Base-by-base conservation (phyloP, 345 rosid species). In the Microthlaspi erraticum region DNA sequence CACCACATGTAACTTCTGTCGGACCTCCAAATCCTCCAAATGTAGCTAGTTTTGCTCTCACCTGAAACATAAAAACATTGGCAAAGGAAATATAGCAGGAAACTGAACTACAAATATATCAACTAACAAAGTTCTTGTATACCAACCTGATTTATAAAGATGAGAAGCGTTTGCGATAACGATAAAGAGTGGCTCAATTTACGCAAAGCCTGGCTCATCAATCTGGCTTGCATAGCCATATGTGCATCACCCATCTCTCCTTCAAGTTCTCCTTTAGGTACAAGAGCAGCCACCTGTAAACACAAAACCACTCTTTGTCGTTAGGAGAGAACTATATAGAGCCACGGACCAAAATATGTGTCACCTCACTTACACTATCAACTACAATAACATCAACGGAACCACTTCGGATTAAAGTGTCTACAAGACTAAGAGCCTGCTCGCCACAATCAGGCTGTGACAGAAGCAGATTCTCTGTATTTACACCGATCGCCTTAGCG, bases 201-300 rank as follows among this genome's bases (percentile, higher is more conserved):
- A 78, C 98, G 96, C 56, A 95, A 93, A 26, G 99, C 98, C 82
- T 92, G 99, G 78, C 97, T 95, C 99, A 92, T 95, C 76, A 95
- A 77, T 74, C 99, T 88, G 48, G 99, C 99, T 86, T 91, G 98
- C 98, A 94, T 81, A 72, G 99, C 96, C 97, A 94, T 91, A 78
- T 95, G 97, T 65, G 97, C 99, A 82, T 95, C 98, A 72, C 99
- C 99, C 98, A 92, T 95, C 88, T 92, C 98, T 0, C 99, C 98
- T 29, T 95, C 98, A 17, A 95, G 99, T 79, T 95, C 99, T 72
- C 91, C 79, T 85, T 90, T 90, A 66, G 99, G 99, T 72, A 95
- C 99, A 64, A 95, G 90, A n/a, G 99, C 97, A 67, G 99, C 99
- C 10, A 95, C 99, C 99, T 95, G 80, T 23, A 10, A 11, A 23